Evolutionary conservation across 495 filamentous ascomycete genomes (phyloP).

Genomic region (Parachaetomium inaequale): DNA sequence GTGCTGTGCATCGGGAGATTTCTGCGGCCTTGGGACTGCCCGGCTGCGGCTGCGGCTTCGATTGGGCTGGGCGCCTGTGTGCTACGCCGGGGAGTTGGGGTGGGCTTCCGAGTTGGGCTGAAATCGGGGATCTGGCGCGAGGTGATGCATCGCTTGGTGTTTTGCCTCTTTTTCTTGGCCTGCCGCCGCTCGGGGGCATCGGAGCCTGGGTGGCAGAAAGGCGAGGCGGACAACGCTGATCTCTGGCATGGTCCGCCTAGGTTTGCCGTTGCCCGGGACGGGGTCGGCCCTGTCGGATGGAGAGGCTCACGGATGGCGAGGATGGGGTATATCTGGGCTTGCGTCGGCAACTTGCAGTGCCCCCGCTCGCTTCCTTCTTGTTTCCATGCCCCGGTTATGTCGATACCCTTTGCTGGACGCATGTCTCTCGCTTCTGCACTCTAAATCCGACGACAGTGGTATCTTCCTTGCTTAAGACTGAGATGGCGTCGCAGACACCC

Average conservation of each 20-base stretch:
- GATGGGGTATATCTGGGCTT: constrained; percentile 6
- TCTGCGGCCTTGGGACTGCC: not conserved
- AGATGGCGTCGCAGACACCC: constrained; percentile 4
- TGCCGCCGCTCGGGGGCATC: not conserved
- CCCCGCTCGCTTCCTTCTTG: not conserved
- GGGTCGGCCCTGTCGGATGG: not conserved
- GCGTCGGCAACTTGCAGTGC: not conserved
- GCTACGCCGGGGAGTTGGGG: constrained; percentile 1
- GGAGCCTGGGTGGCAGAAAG: not conserved
- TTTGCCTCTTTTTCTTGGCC: not conserved
- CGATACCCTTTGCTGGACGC: not conserved
- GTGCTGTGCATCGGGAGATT: constrained; percentile 3
- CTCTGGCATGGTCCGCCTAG: constrained; percentile 5
- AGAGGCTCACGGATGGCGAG: not conserved
- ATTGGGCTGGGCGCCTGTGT: constrained; percentile 5
- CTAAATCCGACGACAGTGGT: not conserved
- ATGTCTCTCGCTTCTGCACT: not conserved
- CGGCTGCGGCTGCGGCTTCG: not conserved
- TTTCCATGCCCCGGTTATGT: not conserved
- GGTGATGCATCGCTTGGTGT: not conserved
- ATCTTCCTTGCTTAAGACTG: not conserved
- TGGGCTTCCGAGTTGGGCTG: not conserved
- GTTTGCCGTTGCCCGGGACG: not conserved
- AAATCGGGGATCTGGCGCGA: not conserved
- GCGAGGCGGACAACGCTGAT: constrained; percentile 10